phyloP scores from a whole-genome alignment of 352 stramenopile species.

The Globisporangium paddicum region DNA sequence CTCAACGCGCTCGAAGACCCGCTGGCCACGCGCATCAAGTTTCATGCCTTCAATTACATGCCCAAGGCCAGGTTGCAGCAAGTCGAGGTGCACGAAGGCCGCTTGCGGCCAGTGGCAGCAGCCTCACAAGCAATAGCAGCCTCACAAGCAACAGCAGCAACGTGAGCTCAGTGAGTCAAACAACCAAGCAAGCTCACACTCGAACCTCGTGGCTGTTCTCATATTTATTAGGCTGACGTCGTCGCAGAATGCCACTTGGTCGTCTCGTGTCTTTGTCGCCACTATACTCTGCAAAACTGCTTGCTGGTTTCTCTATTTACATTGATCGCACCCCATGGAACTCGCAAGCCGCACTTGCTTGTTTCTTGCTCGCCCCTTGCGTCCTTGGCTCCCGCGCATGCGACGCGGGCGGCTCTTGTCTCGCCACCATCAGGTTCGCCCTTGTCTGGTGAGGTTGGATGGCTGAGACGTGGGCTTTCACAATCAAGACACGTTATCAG shows the following conservation, averaged over 20 bases:
- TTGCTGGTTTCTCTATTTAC: background rate
- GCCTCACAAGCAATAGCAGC: background rate
- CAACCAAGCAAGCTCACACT: background rate
- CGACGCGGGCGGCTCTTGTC: background rate
- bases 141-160: background rate
- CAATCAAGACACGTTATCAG: too few relatives aligned
- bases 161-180: background rate
- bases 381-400: background rate
- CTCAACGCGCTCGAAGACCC: conserved; percentile 40
- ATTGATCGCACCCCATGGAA: background rate
- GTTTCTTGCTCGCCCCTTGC: background rate
- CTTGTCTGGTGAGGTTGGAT: too few relatives aligned
- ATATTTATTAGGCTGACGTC: background rate
- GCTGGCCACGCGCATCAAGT: conserved; percentile 49
- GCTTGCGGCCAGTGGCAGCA: background rate
- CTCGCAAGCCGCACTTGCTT: background rate
- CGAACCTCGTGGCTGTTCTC: background rate
- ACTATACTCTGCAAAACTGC: background rate
- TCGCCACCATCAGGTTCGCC: background rate
- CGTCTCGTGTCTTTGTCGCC: background rate
- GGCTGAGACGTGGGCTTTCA: too few relatives aligned
- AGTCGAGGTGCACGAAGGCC: background rate
- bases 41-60: conserved; percentile 47
- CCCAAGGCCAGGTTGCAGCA: conserved; percentile 27
- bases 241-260: background rate